Evolutionary conservation across 495 filamentous ascomycete species (phyloP).

Genomic region (Neurospora intermedia): DNA sequence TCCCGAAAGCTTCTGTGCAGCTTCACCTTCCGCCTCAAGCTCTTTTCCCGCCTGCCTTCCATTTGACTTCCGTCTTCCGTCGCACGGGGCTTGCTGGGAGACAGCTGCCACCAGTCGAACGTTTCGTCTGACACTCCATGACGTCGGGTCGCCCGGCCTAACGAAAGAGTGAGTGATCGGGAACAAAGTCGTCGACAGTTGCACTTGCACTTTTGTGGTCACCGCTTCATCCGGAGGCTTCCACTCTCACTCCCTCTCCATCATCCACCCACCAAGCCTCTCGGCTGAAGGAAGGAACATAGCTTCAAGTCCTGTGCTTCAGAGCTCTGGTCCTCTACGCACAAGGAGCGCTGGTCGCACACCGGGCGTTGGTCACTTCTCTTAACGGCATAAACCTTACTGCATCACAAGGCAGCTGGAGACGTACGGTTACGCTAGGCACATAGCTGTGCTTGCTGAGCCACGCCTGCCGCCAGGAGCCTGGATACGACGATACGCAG

Average conservation of each 20-base stretch:
- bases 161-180: neutral
- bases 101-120: neutral
- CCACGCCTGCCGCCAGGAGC: neutral
- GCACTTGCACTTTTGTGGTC: neutral
- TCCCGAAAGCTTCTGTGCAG: neutral
- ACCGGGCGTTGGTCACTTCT: neutral
- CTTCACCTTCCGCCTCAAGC: neutral
- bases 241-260: neutral
- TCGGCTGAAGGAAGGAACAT: neutral
- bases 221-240: neutral
- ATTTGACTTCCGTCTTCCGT: neutral
- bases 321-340: neutral
- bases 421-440: neutral
- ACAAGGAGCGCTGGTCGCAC: neutral
- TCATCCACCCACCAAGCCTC: neutral
- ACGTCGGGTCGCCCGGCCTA: neutral
- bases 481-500: neutral
- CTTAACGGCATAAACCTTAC: neutral
- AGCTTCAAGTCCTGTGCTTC: neutral
- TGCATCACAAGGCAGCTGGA: neutral
- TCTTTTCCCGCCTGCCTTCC: neutral
- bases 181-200: neutral
- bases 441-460: neutral
- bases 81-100: neutral
- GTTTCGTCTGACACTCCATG: neutral